phyloP scores from a whole-genome alignment of 2,329 filamentous ascomycete species.

The Pseudonectria foliicola region DNA sequence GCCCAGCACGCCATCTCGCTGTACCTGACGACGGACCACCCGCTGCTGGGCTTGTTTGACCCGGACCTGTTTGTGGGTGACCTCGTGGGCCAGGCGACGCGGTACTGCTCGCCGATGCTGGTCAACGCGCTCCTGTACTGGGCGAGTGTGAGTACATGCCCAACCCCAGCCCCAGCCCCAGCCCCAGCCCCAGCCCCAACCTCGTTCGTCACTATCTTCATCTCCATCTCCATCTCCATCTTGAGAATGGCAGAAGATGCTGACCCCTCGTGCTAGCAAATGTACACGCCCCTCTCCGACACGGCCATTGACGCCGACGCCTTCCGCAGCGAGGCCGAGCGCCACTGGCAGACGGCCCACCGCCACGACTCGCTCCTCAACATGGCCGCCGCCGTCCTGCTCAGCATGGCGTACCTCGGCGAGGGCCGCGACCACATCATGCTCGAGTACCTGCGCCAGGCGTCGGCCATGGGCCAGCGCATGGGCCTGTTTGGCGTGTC shows the following conservation, averaged over 20 bases:
- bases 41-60: slow-evolving; percentile 30
- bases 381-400: slow-evolving; percentile 25
- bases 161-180: no score
- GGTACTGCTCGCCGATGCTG: slow-evolving; percentile 26
- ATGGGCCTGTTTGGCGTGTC: slow-evolving; percentile 24
- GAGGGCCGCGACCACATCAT: slow-evolving; percentile 29
- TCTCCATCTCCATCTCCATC: background rate
- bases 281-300: slow-evolving; percentile 25
- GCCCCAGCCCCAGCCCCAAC: no score
- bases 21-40: slow-evolving; percentile 32
- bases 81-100: slow-evolving; percentile 16
- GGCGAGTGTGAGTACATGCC: slow-evolving; percentile 27
- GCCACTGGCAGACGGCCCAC: slow-evolving; percentile 15
- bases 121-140: slow-evolving; percentile 29
- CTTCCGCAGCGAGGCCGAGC: slow-evolving; percentile 23
- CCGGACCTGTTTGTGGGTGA: slow-evolving; percentile 28
- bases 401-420: slow-evolving; percentile 28
- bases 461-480: slow-evolving; percentile 22
- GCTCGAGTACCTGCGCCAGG: slow-evolving; percentile 22
- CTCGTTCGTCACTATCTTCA: no score
- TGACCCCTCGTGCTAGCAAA: no score
- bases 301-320: slow-evolving; percentile 9
- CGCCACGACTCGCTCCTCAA: slow-evolving; percentile 16
- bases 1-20: slow-evolving; percentile 29
- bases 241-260: no score